Conservation (phyloP, 495 filamentous ascomycete genomes). For the Zalerion maritima region DNA sequence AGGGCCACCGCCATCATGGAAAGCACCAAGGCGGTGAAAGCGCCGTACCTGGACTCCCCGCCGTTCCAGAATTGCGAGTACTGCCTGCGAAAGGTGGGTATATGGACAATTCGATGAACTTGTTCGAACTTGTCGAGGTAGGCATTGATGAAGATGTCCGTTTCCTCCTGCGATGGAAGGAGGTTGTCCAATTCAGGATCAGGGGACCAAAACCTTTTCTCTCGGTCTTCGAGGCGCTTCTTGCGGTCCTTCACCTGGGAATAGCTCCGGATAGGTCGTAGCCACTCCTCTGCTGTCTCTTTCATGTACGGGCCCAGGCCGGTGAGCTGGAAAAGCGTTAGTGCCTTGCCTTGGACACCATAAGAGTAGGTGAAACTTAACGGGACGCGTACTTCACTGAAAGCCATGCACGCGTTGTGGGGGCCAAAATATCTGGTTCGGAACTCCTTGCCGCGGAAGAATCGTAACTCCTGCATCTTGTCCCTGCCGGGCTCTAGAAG, state of each 20-base stretch:
- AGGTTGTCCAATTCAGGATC: slow-evolving; percentile 22
- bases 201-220: slow-evolving; percentile 16
- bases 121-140: slow-evolving; percentile 33
- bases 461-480: slow-evolving; percentile 22
- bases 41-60: slow-evolving; percentile 19
- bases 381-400: slow-evolving; percentile 24
- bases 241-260: slow-evolving; percentile 24
- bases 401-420: slow-evolving; percentile 29
- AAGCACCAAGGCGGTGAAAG: slow-evolving; percentile 32
- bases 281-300: slow-evolving; percentile 28
- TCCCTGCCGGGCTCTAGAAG: slow-evolving; percentile 11
- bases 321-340: slow-evolving; percentile 22
- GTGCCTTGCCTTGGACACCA: no score
- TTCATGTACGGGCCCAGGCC: slow-evolving; percentile 32
- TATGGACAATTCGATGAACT: slow-evolving; percentile 31
- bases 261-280: slow-evolving; percentile 24
- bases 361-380: no score
- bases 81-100: slow-evolving; percentile 27
- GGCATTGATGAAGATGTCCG: slow-evolving; percentile 21
- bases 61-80: slow-evolving; percentile 31
- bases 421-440: slow-evolving; percentile 35
- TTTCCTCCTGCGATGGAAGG: slow-evolving; percentile 22
- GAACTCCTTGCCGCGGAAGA: slow-evolving; percentile 25
- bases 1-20: slow-evolving; percentile 26
- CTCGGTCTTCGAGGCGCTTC: slow-evolving; percentile 17